Evolutionary conservation across 2,329 filamentous ascomycete species (phyloP), one percentile per base, ranked within the genome.

Genomic region (Alternaria consortialis): DNA sequence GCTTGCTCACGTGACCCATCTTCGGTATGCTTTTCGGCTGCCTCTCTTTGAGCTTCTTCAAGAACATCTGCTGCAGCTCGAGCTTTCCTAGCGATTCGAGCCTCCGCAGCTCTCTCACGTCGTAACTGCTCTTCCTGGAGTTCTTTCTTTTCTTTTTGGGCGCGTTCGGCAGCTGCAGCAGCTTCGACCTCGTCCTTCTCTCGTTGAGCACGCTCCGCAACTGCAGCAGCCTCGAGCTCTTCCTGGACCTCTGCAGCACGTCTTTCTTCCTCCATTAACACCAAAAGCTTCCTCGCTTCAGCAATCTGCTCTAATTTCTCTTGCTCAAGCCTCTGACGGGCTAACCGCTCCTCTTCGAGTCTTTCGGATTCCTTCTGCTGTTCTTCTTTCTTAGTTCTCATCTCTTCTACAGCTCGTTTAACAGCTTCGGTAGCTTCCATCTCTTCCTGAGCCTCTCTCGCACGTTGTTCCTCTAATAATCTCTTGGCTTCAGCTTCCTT

Each of bases 221-320:
- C 37, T 13, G 58, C 58, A 7, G 47, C 53, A 43, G 55, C 48
- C 37, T 60, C 53, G 32, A 44, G 39, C 37, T 60, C 57, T 31
- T 61, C 54, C 36, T 58, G 54, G 13, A 37, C 32, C 31, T 61
- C 58, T 25, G 12, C 50, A 2, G 43, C 58, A 20, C 37, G 48
- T 32, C 56, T 40, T 53, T 61, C 58, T 52, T 58, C 48, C 25
- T 61, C 58, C 58, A 61, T 61, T 4, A 42, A 25, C 27, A 36
- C 54, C 31, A 61, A 25, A 52, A 60, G 53, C 40, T 56, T 57
- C 53, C 48, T 60, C 17, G 58, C 54, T 44, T 60, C 57, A 11
- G 48, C 42, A 20, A 60, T 31, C 43, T 60, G 57, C 39, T 65
- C 59, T 9, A 63, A 23, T 20, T 53, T 58, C n/a, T 61, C 53